These are phyloP conservation scores for Citrus unshiu DNA, from an alignment of 345 rosid genomes.

Conservation along the genomic window DNA sequence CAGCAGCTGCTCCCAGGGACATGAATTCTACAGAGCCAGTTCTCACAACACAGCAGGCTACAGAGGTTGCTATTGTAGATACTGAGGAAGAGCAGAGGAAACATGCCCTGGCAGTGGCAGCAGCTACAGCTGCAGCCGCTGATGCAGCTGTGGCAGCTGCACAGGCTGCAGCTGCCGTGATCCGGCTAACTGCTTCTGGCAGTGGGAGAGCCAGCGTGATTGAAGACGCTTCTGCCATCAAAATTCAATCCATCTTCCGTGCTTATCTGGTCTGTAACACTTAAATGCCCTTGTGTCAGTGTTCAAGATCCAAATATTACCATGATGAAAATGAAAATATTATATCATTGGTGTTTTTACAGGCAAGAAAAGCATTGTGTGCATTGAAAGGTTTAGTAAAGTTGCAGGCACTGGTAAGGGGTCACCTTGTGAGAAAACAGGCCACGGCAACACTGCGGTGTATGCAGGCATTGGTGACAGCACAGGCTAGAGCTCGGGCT, in stretches of 20 bases:
- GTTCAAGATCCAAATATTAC: neutral
- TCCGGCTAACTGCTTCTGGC: slow-evolving; percentile 35
- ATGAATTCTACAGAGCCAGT: slow-evolving; percentile 26
- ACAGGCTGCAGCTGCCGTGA: slow-evolving; percentile 47
- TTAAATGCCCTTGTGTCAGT: neutral
- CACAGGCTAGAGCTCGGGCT: slow-evolving; percentile 73
- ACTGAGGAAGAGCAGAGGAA: slow-evolving; percentile 42
- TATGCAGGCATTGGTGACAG: slow-evolving; percentile 84
- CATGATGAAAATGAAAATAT: neutral
- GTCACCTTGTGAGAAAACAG: slow-evolving; percentile 85
- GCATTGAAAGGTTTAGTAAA: slow-evolving; percentile 89
- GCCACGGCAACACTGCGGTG: slow-evolving; percentile 82
- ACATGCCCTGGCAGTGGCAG: slow-evolving; percentile 45
- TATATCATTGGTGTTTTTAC: slow-evolving; percentile 8
- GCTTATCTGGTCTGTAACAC: slow-evolving; percentile 62
- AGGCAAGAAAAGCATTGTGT: slow-evolving; percentile 90
- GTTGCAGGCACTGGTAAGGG: slow-evolving; percentile 85
- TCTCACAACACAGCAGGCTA: slow-evolving; percentile 14
- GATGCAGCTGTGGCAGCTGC: slow-evolving; percentile 52
- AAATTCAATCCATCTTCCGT: slow-evolving; percentile 79
- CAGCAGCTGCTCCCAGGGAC: slow-evolving; percentile 33
- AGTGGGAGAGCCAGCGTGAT: slow-evolving; percentile 23
- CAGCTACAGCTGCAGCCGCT: slow-evolving; percentile 37
- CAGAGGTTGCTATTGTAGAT: slow-evolving; percentile 10
- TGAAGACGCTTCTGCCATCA: slow-evolving; percentile 65